Percentiles rank a stretch among this genome's conserved stretches.
phyloP scores from a whole-genome alignment of 2,329 filamentous ascomycete species.

The Fusarium cyanostomum region DNA sequence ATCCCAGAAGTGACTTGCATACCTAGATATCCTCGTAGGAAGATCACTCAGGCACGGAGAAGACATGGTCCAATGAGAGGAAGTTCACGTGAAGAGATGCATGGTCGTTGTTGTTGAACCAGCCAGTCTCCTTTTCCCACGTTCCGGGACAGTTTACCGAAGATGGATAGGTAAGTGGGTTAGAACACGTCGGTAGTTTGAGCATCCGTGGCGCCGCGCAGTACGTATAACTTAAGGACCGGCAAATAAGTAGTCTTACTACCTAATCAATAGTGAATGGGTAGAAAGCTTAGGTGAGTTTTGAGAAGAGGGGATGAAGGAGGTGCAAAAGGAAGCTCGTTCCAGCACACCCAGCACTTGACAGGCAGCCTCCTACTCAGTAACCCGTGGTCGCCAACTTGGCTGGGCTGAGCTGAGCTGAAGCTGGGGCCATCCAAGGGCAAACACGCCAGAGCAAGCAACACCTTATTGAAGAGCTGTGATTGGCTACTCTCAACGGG shows the following conservation, averaged over 20 bases:
- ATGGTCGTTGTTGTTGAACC: constrained; percentile 16
- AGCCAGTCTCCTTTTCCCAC: constrained; percentile 35
- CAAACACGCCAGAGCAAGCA: constrained; percentile 23
- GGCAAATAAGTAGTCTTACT: too few species aligned
- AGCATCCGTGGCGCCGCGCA: constrained; percentile 21
- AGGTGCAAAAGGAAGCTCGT: constrained; percentile 28
- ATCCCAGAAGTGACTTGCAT: background rate
- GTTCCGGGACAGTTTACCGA: constrained; percentile 31
- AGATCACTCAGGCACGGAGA: background rate
- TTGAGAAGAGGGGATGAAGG: background rate
- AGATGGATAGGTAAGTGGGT: constrained; percentile 25
- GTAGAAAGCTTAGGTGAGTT: background rate
- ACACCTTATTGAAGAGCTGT: constrained; percentile 1
- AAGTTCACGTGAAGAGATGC: constrained; percentile 34
- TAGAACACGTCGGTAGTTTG: constrained; percentile 32
- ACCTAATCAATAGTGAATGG: background rate
- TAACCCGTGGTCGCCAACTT: constrained; percentile 2
- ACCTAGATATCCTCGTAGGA: background rate
- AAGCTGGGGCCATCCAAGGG: constrained; percentile 31
- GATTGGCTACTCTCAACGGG: constrained; percentile 29
- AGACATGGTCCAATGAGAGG: constrained; percentile 5
- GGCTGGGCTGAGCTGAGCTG: constrained; percentile 22
- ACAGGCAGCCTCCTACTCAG: constrained; percentile 3
- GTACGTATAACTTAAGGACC: constrained; percentile 10
- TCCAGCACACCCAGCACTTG: constrained; percentile 1